Base-by-base conservation (phyloP, 306 rosid species). In the Quercus robur region DNA sequence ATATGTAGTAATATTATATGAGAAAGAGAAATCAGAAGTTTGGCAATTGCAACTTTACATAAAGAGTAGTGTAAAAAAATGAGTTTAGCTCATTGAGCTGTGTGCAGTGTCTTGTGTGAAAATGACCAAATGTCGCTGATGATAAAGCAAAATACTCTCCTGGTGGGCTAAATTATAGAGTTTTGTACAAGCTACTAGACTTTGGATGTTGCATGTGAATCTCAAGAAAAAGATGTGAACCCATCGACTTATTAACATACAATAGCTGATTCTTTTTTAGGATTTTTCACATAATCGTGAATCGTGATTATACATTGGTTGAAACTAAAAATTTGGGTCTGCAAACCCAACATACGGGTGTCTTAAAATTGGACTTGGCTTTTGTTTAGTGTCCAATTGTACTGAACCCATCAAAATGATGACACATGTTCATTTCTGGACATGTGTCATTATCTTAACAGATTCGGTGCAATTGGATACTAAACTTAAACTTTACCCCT, bases 21-120 rank as follows among this genome's bases (percentile, higher is more conserved):
- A 13, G 17, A 13, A 46, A 14, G 19, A 54, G 20, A 57, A 2
- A n/a, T 13, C 52, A 56, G 18, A 66, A 73, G 85, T 55, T 77
- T 75, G 84, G 87, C 81, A 67, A 23, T 26, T 41, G 73, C 67
- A 30, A 49, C 54, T 81, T 81, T 51, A 30, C 31, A 51, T 64
- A 68, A 35, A 68, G 26, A 35, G 5, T 77, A 72, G 63, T 71
- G 19, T 20, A 46, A 76, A 14, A 54, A 67, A 51, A 64, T 35
- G 62, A 55, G 78, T 55, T 70, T 56, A 61, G 59, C 78, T 74
- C 80, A 74, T 84, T 77, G 85, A 81, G 85, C 87, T 81, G 70
- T 81, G 88, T 77, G 85, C 83, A 69, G 57, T 52, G 78, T 77
- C 77, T 77, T 54, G 77, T 62, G 77, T 56, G 81, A 76, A 83